Conservation (phyloP, 805 yeast species). For the Saccharomycopsis babjevae region DNA sequence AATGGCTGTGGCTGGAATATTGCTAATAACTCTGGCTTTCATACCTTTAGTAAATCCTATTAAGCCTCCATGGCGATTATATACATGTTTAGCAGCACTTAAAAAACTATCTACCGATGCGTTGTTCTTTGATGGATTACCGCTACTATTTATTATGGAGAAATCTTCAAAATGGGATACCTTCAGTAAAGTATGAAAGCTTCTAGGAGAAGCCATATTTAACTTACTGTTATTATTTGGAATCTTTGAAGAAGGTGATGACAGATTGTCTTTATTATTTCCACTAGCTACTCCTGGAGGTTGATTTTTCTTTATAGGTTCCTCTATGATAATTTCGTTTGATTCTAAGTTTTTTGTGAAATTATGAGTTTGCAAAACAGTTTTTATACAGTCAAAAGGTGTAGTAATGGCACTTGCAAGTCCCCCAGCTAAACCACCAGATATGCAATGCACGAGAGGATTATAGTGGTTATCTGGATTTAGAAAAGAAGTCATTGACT, state of each 20-base stretch:
- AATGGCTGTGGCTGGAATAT: conserved; percentile 93
- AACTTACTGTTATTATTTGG: not conserved
- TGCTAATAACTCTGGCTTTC: conserved; percentile 82
- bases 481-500: conserved; percentile 62
- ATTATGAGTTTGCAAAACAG: conserved; percentile 66
- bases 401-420: conserved; percentile 91
- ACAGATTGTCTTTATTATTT: not conserved
- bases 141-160: not conserved
- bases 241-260: not conserved
- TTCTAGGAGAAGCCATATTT: conserved; percentile 4
- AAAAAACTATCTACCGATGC: not conserved
- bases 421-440: conserved; percentile 93
- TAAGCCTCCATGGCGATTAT: conserved; percentile 42
- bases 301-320: conserved; percentile 4
- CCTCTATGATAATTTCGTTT: not conserved
- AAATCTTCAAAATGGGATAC: not conserved
- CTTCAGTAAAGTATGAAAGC: not conserved
- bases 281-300: not conserved
- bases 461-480: conserved; percentile 75
- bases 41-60: conserved; percentile 74
- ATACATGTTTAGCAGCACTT: conserved; percentile 60
- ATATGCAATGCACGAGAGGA: conserved; percentile 82
- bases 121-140: conserved; percentile 3
- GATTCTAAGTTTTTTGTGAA: conserved; percentile 2
- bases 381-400: conserved; percentile 89